Evolutionary conservation across 495 filamentous ascomycete species (phyloP).

Genomic region (Penicillium flavigenum): DNA sequence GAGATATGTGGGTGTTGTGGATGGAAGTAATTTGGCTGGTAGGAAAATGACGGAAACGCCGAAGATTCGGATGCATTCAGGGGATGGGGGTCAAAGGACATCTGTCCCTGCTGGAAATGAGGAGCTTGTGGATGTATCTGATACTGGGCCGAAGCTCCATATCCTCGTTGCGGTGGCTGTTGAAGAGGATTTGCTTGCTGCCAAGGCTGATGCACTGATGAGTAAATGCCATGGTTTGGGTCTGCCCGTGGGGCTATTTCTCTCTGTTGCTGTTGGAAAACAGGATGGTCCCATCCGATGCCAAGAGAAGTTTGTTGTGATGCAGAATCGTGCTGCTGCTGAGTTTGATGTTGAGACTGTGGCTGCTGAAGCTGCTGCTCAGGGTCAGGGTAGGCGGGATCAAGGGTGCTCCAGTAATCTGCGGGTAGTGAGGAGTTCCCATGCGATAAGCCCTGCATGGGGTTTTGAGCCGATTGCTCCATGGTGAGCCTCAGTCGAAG

Average conservation of each 20-base stretch:
- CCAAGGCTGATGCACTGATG: slow-evolving; percentile 39
- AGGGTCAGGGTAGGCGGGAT: slow-evolving; percentile 35
- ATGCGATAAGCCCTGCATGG: slow-evolving; percentile 36
- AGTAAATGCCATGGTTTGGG: slow-evolving; percentile 37
- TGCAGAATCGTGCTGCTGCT: slow-evolving; percentile 14
- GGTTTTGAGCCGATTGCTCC: slow-evolving; percentile 42
- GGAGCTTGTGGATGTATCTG: slow-evolving; percentile 29
- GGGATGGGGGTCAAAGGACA: slow-evolving; percentile 37
- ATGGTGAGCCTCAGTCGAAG: slow-evolving; percentile 26
- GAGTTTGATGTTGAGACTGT: slow-evolving; percentile 21
- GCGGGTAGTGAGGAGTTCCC: slow-evolving; percentile 27
- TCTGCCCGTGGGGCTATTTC: slow-evolving; percentile 29
- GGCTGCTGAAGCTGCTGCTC: slow-evolving; percentile 29
- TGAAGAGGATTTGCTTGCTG: slow-evolving; percentile 34
- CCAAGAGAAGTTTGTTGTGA: slow-evolving; percentile 12
- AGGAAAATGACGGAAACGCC: slow-evolving; percentile 37
- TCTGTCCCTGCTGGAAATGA: slow-evolving; percentile 37
- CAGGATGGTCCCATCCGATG: slow-evolving; percentile 16
- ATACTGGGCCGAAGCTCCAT: slow-evolving; percentile 32
- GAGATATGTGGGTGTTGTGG: slow-evolving; percentile 35
- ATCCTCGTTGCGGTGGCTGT: slow-evolving; percentile 27
- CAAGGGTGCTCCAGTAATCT: slow-evolving; percentile 44
- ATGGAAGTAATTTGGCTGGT: slow-evolving; percentile 34
- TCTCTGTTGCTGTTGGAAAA: slow-evolving; percentile 25
- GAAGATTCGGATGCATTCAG: slow-evolving; percentile 35